Evolutionary conservation across 2,329 filamentous ascomycete species (phyloP).

Genomic region (Meredithiella fracta): DNA sequence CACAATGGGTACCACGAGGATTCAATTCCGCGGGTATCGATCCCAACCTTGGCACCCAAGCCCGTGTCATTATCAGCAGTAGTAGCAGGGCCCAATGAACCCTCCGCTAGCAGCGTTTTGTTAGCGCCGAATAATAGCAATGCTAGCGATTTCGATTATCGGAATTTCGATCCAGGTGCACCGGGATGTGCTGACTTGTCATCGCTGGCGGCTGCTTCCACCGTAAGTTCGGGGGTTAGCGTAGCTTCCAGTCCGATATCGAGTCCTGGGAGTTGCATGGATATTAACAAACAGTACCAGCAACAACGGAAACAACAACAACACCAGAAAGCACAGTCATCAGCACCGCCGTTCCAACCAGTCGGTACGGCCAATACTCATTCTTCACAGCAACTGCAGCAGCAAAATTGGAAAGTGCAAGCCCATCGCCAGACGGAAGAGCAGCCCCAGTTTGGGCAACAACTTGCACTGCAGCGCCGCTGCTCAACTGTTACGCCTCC

Average conservation of each 20-base stretch:
- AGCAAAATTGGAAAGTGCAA: not conserved
- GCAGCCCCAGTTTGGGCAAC: constrained; percentile 16
- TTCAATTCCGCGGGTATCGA: not conserved
- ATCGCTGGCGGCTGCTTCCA: not conserved
- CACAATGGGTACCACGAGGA: not conserved
- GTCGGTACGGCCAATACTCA: too few species aligned
- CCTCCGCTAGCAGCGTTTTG: too few species aligned
- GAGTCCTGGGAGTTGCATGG: not conserved
- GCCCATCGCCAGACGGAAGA: constrained; percentile 1
- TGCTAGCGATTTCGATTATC: not conserved
- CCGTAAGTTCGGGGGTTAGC: not conserved
- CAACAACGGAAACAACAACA: constrained; percentile 11
- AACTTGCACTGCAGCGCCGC: constrained; percentile 18
- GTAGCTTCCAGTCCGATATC: not conserved
- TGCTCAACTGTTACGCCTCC: constrained; percentile 1
- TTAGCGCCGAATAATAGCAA: not conserved
- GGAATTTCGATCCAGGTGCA: not conserved
- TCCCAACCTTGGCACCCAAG: not conserved
- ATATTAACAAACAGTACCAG: not conserved
- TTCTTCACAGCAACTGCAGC: too few species aligned
- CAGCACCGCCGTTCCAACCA: too few species aligned
- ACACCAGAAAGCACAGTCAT: constrained; percentile 11
- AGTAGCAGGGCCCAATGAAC: too few species aligned
- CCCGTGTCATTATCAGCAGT: too few species aligned
- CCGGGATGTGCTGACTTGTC: not conserved